Evolutionary conservation across 2,329 filamentous ascomycete genomes (phyloP).

Genomic region (Karstenula rhodostoma): DNA sequence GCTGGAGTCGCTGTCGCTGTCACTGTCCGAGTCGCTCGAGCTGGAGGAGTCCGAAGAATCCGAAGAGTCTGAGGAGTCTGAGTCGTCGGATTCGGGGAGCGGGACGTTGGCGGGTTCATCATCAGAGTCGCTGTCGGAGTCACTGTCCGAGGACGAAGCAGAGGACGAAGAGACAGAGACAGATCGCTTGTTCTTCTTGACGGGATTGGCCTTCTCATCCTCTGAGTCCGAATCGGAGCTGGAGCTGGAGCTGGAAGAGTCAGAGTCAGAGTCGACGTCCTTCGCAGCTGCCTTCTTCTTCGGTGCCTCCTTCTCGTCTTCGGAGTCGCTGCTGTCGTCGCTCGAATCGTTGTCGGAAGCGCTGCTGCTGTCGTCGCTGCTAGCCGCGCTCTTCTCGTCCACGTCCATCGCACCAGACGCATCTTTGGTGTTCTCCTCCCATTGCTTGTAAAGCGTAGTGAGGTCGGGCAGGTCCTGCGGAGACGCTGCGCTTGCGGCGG

Average conservation of each 20-base stretch:
- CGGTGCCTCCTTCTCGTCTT: slow-evolving; percentile 29
- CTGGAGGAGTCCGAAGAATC: slow-evolving; percentile 33
- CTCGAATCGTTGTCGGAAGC: slow-evolving; percentile 31
- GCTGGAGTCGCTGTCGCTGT: slow-evolving; percentile 31
- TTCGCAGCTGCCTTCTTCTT: slow-evolving; percentile 24
- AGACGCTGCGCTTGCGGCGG: slow-evolving; percentile 12
- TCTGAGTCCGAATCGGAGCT: slow-evolving; percentile 45
- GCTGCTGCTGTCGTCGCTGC: slow-evolving; percentile 34
- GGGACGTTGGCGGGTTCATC: slow-evolving; percentile 35
- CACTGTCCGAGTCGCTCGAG: slow-evolving; percentile 37
- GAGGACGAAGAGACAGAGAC: slow-evolving; percentile 32
- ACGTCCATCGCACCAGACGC: slow-evolving; percentile 42
- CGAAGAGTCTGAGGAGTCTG: slow-evolving; percentile 34
- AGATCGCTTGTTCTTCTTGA: slow-evolving; percentile 28
- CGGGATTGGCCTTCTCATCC: slow-evolving; percentile 25
- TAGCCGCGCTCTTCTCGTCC: slow-evolving; percentile 33
- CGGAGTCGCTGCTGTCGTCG: slow-evolving; percentile 39
- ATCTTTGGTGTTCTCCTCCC: slow-evolving; percentile 34
- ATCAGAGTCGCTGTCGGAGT: slow-evolving; percentile 27
- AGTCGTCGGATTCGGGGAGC: slow-evolving; percentile 38
- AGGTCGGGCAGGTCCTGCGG: slow-evolving; percentile 30
- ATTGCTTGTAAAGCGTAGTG: slow-evolving; percentile 35
- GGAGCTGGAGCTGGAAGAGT: slow-evolving; percentile 13
- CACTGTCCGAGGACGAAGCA: slow-evolving; percentile 28
- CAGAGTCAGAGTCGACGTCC: slow-evolving; percentile 26